Base-by-base conservation (phyloP, 345 rosid genomes). In the Draba incana region DNA sequence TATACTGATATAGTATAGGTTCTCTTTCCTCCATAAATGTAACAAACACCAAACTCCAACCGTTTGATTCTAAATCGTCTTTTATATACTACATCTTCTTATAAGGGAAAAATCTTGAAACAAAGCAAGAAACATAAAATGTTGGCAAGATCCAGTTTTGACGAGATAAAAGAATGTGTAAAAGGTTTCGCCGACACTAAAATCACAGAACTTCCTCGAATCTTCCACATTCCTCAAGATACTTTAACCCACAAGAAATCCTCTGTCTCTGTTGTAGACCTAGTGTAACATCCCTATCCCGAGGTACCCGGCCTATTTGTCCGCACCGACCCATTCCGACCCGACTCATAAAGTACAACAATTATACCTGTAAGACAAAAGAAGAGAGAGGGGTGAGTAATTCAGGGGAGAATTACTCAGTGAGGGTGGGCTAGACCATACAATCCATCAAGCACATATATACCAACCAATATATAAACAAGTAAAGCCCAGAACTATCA, bases 91-190 rank as follows among this genome's bases (percentile, higher is more conserved):
- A 2, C 15, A 24, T 43, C 64, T 27, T 60, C 64, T 14, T 9
- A 4, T 23, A 42, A 35, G 12, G 12, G 4, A 24, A 6, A 28
- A 43, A 60, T 42, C 20, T 31, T 47, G 3, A 10, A 3, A 46
- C 9, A 10, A 44, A 62, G 10, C 9, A 10, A 47, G 8, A 16
- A 7, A 30, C 4, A 11, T 16, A 30, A 0, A 47, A 47, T 2
- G 42, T 6, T 16, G 67, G 27, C 65, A 10, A 28, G 44, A 61
- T 27, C 24, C 20, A 20, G 1, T 59, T 79, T 79, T 15, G 78
- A 79, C 4, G 76, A 79, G 4, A 71, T 78, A 8, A 72, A 69
- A 60, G 16, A 67, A 50, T 76, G 83, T 3, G 83, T 76, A 4
- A 72, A 68, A 72, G 82, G 78, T 0, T 62, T 76, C 6, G 75